A percentile compares a stretch with the other conserved stretches of the same genome.
Conservation (phyloP, 495 filamentous ascomycete species). For the Aspergillus leporis region DNA sequence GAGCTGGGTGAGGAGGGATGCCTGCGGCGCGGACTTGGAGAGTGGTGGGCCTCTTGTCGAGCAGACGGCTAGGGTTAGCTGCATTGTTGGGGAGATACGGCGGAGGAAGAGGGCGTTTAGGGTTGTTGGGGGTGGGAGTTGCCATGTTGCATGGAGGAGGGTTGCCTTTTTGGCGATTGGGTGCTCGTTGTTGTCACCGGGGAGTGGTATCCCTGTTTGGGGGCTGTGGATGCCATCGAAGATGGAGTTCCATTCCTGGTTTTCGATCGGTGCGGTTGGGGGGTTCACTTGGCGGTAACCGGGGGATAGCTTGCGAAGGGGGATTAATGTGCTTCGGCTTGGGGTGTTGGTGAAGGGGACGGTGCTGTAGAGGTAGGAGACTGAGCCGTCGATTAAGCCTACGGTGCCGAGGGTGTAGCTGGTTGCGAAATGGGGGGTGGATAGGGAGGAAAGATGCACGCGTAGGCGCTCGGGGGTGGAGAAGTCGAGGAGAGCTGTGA, state of each 20-base stretch:
- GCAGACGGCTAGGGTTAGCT: conserved; percentile 78
- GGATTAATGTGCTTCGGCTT: conserved; percentile 58
- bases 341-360: conserved; percentile 60
- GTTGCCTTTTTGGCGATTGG: conserved; percentile 51
- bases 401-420: conserved; percentile 84
- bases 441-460: conserved; percentile 76
- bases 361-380: conserved; percentile 89
- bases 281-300: conserved; percentile 68
- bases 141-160: conserved; percentile 85
- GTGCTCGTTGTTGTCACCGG: conserved; percentile 15
- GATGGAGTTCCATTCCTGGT: conserved; percentile 37
- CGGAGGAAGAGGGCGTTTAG: conserved; percentile 87
- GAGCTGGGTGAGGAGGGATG: conserved; percentile 67
- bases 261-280: conserved; percentile 36
- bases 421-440: conserved; percentile 86
- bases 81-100: conserved; percentile 73
- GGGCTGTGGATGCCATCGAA: conserved; percentile 18
- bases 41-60: conserved; percentile 61
- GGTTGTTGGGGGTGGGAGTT: conserved; percentile 73
- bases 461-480: conserved; percentile 80
- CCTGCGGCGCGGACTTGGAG: conserved; percentile 46
- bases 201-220: conserved; percentile 3
- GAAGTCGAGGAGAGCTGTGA: conserved; percentile 78
- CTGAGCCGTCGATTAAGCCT: conserved; percentile 84
- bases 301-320: conserved; percentile 62